Evolutionary conservation across 2,329 filamentous ascomycete species (phyloP), one percentile per base, ranked within the genome.

Genomic region (Rutstroemia sp.): DNA sequence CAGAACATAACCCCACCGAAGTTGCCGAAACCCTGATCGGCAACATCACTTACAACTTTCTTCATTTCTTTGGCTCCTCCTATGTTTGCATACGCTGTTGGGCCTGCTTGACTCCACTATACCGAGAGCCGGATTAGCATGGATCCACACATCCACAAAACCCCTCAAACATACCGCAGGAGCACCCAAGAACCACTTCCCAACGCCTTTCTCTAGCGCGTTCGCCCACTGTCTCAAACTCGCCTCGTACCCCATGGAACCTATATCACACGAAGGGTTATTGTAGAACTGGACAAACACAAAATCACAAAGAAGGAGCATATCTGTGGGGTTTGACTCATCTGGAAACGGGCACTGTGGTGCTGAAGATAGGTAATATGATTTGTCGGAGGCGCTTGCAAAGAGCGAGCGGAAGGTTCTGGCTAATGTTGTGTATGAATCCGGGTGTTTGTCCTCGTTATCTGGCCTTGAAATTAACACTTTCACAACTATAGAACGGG

Each of bases 261-360:
- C 68, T 60, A 67, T 66, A 52, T 66, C 67, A 62, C 63, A 73
- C 16, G 52, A 57, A 50, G 66, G 68, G 65, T 74, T 74, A 62
- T 74, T 74, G 66, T 73, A 74, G 61, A 74, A 74, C 53, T 74
- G 71, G n/a, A 73, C 69, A 45, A 64, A 73, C 46, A 74, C 65
- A 41, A 72, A 73, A 49, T 74, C 72, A 61, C 69, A 70, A 5
- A 67, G 62, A 18, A 72, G 63, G 25, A 70, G 57, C 12, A 69
- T 56, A 12, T 63, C 59, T 3, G 66, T 48, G 0, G 72, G 70
- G 23, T 71, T 66, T 2, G 68, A 69, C 2, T 65, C 64, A 56
- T 74, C 71, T 3, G 72, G 72, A 49, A 66, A 70, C 0, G 71
- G 70, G 41, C 72, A 74, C 59, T 75, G 71, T 2, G 72, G 72